Evolutionary conservation across 768 basidiomycete genomes (phyloP), one percentile per base, ranked within the genome.

Genomic region (Dictyophora rubrovolvata): DNA sequence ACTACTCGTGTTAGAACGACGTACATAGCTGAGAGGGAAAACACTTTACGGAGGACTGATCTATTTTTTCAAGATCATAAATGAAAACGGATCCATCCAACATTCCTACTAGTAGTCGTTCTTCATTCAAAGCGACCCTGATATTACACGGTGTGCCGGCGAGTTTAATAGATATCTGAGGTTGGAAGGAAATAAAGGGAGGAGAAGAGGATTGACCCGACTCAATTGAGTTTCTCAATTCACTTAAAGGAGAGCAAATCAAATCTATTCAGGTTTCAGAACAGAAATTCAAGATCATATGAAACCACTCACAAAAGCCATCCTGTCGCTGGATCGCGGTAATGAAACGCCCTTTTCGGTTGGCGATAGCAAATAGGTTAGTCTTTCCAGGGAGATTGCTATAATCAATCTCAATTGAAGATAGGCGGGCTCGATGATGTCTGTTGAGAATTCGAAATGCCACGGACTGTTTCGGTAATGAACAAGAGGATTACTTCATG

Each of bases 331-430:
- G 69, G 48, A 70, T 75, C 10, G 81, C 77, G 34, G 86, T 85
- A 50, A 80, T 84, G 69, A 89, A 90, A 82, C 83, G 89, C 28
- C 81, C 84, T 62, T 74, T 78, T 12, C 73, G 70, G 65, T 84
- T 86, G 2, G 83, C 76, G 2, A 79, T 73, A 3, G 82, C 77
- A 63, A 91, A 80, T 17, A 86, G 73, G 55, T 70, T 76, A 46
- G 78, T 80, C 22, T 77, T 75, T 6, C 77, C 70, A 1, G 74
- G 71, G 48, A 75, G 63, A 0, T 69, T 53, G 17, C 77, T 65
- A 20, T 78, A 70, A 62, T 75, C 71, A 28, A 84, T 69, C 0
- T 77, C 72, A 17, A 77, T 65, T 1, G 76, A 71, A 14, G 88
- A 90, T 8, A 91, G 68, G 53, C 77, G 74, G 48, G 87, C 74